Evolutionary conservation across 2,329 filamentous ascomycete genomes (phyloP), one percentile per base, ranked within the genome.

Genomic region (Penicillium frequentans): DNA sequence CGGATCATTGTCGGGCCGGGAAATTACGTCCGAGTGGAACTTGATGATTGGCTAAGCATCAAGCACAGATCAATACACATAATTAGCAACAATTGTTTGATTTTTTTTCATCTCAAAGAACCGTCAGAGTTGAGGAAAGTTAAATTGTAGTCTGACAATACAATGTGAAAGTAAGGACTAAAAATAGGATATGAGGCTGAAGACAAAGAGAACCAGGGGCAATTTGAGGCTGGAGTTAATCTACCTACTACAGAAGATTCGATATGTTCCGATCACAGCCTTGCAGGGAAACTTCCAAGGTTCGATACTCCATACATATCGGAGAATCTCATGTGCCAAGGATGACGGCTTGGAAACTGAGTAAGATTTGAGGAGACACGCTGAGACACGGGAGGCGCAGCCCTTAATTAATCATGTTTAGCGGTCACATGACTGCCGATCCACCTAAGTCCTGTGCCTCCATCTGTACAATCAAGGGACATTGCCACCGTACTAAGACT

Each of bases 1-100:
- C 57, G 60, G 60, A 62, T 52, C 19, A 60, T 29, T 9, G 16
- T 56, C 55, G 57, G 55, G 5, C 60, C 60, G 57, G 57, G 59
- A 62, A 52, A 62, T 62, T 58, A 54, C 31, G 31, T 16, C 31
- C 14, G 31, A 16, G 31, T 33, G 31, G 31, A 33, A 16, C 31
- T 2, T 14, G 11, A 33, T 33, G 31, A 33, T 33, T 33, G 31
- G 31, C 13, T 16, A 33, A 33, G 31, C 31, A 33, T 33, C 13
- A 14, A 33, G 31, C 31, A 16, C 31, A 33, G 31, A 33, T 16
- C 31, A 33, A 33, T 33, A 31, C 11, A 13, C 29, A 33, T 11
- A 33, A 33, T 33, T 16, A 33, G 31, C 31, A 14, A 33, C 11
- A 13, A 16, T 33, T 33, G n/a, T 33, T 7, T 6, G 11, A 31